Evolutionary conservation across 192 early-diverging fungal genomes (phyloP).

Genomic region (Cladochytrium replicatum): DNA sequence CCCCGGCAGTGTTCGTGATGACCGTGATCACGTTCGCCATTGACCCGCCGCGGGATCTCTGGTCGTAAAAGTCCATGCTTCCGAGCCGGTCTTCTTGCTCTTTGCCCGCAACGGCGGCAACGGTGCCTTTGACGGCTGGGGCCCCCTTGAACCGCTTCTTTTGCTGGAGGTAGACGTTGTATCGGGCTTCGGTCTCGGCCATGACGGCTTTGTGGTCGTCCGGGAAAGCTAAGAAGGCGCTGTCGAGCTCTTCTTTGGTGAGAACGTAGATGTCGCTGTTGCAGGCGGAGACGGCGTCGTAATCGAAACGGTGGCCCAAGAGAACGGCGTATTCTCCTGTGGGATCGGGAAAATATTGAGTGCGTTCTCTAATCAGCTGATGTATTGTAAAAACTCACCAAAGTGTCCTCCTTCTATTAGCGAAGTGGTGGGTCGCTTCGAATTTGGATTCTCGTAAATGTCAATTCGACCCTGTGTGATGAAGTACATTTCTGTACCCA

Average conservation of each 20-base stretch:
- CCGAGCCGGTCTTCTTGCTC: too few relatives aligned
- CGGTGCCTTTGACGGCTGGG: too few relatives aligned
- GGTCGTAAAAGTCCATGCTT: too few relatives aligned
- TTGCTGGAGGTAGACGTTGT: conserved; percentile 20
- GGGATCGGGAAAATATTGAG: neutral
- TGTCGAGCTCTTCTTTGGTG: conserved; percentile 27
- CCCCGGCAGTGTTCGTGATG: too few relatives aligned
- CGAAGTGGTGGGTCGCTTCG: conserved; percentile 26
- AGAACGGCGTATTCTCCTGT: conserved; percentile 40
- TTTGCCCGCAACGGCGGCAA: too few relatives aligned
- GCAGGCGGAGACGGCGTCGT: conserved; percentile 36
- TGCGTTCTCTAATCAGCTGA: neutral
- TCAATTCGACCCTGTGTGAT: conserved; percentile 45
- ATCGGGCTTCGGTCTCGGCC: conserved; percentile 17
- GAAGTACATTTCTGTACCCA: conserved; percentile 44
- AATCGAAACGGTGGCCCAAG: conserved; percentile 35
- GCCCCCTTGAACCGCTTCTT: too few relatives aligned
- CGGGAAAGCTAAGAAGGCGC: conserved; percentile 33
- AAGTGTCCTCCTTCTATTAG: conserved; percentile 41
- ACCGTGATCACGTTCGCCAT: too few relatives aligned
- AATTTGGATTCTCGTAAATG: conserved; percentile 26
- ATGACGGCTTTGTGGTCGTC: conserved; percentile 25
- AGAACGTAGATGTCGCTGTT: conserved; percentile 46
- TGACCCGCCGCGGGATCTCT: too few relatives aligned
- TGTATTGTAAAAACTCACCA: conserved; percentile 17